These are phyloP conservation scores for Talaromyces nanjingensis DNA, from an alignment of 495 filamentous ascomycete genomes.

Conservation along the genomic window DNA sequence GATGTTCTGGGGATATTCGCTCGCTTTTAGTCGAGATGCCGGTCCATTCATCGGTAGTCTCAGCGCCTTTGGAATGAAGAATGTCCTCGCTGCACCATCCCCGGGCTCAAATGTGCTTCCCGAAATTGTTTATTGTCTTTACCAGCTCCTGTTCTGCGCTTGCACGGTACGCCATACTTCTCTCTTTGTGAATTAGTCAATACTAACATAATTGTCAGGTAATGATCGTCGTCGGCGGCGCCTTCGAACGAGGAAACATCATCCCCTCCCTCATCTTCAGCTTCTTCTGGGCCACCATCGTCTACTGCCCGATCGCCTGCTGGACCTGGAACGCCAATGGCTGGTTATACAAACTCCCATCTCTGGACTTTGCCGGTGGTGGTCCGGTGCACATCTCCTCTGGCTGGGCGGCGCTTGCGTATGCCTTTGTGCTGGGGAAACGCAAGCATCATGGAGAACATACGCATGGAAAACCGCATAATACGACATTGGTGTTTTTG, in stretches of 20 bases:
- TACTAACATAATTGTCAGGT: slow-evolving; percentile 21
- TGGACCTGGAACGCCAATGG: slow-evolving; percentile 57
- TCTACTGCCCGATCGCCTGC: slow-evolving; percentile 52
- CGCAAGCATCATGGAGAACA: slow-evolving; percentile 37
- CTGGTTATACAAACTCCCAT: slow-evolving; percentile 49
- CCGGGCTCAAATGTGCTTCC: slow-evolving; percentile 41
- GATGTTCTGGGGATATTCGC: slow-evolving; percentile 54
- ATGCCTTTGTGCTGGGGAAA: slow-evolving; percentile 50
- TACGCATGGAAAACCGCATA: slow-evolving; percentile 44
- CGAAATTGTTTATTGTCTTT: slow-evolving; percentile 51
- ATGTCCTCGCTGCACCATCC: slow-evolving; percentile 44
- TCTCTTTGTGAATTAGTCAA: not conserved
- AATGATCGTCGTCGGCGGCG: slow-evolving; percentile 45
- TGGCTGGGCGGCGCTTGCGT: slow-evolving; percentile 48
- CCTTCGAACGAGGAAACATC: slow-evolving; percentile 50
- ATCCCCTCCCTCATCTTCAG: slow-evolving; percentile 48
- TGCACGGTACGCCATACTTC: slow-evolving; percentile 36
- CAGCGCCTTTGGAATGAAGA: slow-evolving; percentile 46
- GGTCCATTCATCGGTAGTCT: slow-evolving; percentile 49
- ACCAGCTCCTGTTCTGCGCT: slow-evolving; percentile 51
- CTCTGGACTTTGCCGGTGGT: slow-evolving; percentile 50
- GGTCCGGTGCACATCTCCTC: slow-evolving; percentile 52
- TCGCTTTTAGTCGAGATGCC: slow-evolving; percentile 44
- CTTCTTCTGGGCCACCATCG: slow-evolving; percentile 53
- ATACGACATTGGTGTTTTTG: slow-evolving; percentile 49